Conservation (phyloP, 495 filamentous ascomycete genomes). For the Neurospora sp. region DNA sequence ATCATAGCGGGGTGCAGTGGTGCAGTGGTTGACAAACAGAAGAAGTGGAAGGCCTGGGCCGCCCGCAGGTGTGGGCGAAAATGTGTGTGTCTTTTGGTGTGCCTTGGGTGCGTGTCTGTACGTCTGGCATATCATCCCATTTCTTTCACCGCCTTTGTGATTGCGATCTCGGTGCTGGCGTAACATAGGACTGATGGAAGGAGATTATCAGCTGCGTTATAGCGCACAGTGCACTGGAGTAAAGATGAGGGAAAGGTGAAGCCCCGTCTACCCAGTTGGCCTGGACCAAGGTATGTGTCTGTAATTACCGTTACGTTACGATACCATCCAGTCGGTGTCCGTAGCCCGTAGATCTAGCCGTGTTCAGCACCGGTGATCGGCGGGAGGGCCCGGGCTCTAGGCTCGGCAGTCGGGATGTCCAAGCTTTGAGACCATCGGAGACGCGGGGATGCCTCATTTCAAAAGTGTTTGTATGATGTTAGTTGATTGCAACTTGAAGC, state of each 20-base stretch:
- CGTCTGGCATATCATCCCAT: not conserved
- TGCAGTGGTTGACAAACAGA: not conserved
- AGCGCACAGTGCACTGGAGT: not conserved
- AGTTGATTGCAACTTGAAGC: not conserved
- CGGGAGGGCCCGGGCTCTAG: not conserved
- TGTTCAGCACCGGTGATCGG: not conserved
- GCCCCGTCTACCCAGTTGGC: too few species aligned
- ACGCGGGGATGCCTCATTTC: not conserved
- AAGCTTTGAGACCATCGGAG: not conserved
- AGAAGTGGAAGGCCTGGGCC: not conserved
- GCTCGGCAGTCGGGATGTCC: not conserved
- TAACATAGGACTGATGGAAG: not conserved
- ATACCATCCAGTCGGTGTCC: not conserved
- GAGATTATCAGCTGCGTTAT: not conserved
- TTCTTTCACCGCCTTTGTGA: not conserved
- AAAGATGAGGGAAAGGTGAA: too few species aligned
- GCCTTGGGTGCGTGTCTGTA: not conserved
- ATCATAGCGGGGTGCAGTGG: not conserved
- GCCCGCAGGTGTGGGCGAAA: not conserved
- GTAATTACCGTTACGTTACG: not conserved
- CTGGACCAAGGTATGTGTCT: not conserved
- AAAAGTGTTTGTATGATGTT: not conserved
- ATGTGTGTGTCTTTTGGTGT: not conserved
- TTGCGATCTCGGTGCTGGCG: not conserved
- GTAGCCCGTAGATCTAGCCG: not conserved